Evolutionary conservation across 306 rosid genomes (phyloP).

Genomic region (Luffa aegyptiaca): DNA sequence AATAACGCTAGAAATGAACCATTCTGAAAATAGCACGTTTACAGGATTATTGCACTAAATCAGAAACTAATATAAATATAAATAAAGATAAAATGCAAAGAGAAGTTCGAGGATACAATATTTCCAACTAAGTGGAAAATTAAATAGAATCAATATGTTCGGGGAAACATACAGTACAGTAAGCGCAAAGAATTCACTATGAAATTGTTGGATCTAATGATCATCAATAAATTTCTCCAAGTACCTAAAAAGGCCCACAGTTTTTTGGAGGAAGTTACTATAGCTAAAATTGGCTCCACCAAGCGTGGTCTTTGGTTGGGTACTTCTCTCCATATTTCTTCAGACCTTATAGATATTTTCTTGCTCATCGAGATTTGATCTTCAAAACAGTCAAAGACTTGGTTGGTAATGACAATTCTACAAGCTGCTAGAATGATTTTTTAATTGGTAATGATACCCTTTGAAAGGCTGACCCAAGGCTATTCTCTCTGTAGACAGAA

Average conservation of each 20-base stretch:
- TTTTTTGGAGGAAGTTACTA: background rate
- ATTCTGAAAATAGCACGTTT: constrained; percentile 44
- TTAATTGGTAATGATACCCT: too few relatives aligned
- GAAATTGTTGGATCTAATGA: background rate
- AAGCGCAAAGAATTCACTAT: background rate
- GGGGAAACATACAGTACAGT: background rate
- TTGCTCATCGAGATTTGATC: background rate
- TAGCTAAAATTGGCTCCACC: background rate
- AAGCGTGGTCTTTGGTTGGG: background rate
- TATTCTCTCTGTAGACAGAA: too few relatives aligned
- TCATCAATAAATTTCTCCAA: background rate
- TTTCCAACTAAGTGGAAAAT: background rate
- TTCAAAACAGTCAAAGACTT: too few relatives aligned
- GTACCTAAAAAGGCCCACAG: background rate
- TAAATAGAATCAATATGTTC: background rate
- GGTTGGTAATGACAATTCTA: too few relatives aligned
- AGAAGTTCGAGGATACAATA: background rate
- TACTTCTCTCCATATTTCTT: background rate
- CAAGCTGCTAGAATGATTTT: too few relatives aligned
- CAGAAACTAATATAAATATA: background rate
- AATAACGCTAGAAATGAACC: constrained; percentile 64
- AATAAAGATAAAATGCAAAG: background rate
- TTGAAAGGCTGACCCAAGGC: too few relatives aligned
- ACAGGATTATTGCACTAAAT: constrained; percentile 10
- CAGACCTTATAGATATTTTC: background rate